phyloP scores from a whole-genome alignment of 139 green algal genomes.

The Closterium sp. region DNA sequence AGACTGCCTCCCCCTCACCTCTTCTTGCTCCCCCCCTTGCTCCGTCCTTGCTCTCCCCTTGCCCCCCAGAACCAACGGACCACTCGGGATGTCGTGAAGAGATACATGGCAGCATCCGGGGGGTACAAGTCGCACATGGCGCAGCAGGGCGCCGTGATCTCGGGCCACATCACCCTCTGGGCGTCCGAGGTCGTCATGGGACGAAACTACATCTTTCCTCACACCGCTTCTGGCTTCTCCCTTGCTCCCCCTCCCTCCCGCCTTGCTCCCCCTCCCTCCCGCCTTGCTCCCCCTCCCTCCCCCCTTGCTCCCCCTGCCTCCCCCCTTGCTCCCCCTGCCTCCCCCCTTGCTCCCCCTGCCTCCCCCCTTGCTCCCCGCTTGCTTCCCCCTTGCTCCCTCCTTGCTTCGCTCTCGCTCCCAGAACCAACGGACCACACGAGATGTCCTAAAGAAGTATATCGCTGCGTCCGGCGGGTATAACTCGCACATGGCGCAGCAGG shows the following conservation, averaged over 20 bases:
- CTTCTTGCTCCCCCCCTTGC: neutral
- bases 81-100: neutral
- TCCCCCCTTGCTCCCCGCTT: neutral
- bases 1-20: neutral
- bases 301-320: too few relatives aligned
- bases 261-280: too few relatives aligned
- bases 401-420: neutral
- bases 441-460: neutral
- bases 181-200: too few relatives aligned
- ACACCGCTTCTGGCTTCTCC: too few relatives aligned
- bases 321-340: neutral
- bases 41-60: neutral
- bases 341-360: neutral
- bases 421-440: neutral
- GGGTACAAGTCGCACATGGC: too few relatives aligned
- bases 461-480: neutral
- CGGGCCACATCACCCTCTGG: too few relatives aligned
- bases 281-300: too few relatives aligned
- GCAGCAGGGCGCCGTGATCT: too few relatives aligned
- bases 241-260: too few relatives aligned
- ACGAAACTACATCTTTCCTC: too few relatives aligned
- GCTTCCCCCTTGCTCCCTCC: neutral
- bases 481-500: neutral
- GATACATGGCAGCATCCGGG: neutral
- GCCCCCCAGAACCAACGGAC: neutral